A percentile compares a stretch with the other conserved stretches of the same genome.
phyloP scores from a whole-genome alignment of 345 rosid species.

The Microthlaspi erraticum region DNA sequence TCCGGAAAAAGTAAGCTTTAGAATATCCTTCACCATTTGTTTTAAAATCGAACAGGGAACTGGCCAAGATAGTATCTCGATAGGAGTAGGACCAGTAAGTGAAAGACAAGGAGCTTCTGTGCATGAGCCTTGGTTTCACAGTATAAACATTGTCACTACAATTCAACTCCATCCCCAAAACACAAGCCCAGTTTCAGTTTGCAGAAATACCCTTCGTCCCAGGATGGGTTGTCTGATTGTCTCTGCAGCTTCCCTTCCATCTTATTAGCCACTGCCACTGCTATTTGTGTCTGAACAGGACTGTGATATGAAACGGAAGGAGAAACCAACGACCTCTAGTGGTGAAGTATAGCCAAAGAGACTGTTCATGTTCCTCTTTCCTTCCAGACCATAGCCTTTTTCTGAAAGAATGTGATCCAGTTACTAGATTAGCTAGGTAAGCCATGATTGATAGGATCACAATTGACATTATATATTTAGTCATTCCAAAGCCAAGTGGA shows the following conservation, averaged over 20 bases:
- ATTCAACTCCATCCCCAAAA: slow-evolving; percentile 96
- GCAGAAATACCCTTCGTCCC: slow-evolving; percentile 91
- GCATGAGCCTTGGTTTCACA: slow-evolving; percentile 88
- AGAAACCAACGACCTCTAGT: no score
- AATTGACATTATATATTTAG: no score
- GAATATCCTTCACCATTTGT: slow-evolving; percentile 67
- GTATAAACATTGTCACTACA: slow-evolving; percentile 92
- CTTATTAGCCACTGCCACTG: slow-evolving; percentile 34
- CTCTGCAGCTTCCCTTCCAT: slow-evolving; percentile 63
- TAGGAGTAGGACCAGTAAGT: slow-evolving; percentile 81
- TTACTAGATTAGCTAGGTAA: no score
- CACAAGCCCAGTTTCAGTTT: slow-evolving; percentile 93
- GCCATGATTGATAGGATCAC: no score
- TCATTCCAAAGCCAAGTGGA: no score
- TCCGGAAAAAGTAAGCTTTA: slow-evolving; percentile 83
- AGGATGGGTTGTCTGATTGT: slow-evolving; percentile 52
- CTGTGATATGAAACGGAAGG: no score
- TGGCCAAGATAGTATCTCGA: slow-evolving; percentile 85
- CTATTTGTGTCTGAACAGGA: no score
- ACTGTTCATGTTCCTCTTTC: no score
- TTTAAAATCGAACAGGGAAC: slow-evolving; percentile 58
- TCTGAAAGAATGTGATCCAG: no score
- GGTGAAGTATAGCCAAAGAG: no score
- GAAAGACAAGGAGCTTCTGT: slow-evolving; percentile 98
- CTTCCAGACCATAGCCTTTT: no score